phyloP scores from a whole-genome alignment of 305 asterid genomes.

The Fraxinus baroniana region DNA sequence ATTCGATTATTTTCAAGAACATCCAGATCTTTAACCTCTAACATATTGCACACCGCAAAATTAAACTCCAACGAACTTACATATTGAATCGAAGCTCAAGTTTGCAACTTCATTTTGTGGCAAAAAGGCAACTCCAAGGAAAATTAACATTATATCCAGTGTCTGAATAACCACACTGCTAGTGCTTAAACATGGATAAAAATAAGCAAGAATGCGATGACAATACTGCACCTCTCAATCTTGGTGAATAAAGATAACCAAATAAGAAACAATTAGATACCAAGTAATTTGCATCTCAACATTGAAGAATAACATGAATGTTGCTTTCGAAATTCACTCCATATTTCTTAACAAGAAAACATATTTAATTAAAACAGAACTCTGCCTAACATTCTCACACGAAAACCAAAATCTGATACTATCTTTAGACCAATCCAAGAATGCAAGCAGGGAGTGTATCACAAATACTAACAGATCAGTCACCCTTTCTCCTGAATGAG shows the following conservation, averaged over 20 bases:
- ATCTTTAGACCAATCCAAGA: background rate
- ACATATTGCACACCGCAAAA: background rate
- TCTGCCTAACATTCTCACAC: background rate
- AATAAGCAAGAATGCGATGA: background rate
- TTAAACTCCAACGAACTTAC: background rate
- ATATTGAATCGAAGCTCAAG: background rate
- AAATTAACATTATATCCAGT: no score
- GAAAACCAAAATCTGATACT: background rate
- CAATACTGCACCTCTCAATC: background rate
- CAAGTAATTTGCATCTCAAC: background rate
- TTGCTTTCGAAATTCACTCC: background rate
- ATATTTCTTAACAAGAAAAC: background rate
- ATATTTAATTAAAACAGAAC: background rate
- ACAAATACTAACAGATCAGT: conserved; percentile 14
- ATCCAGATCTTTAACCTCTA: background rate
- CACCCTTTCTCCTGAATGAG: conserved; percentile 56
- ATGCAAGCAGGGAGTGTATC: background rate
- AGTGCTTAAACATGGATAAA: background rate
- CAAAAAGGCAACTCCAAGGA: background rate
- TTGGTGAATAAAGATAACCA: background rate
- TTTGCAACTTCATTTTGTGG: background rate
- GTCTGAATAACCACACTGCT: background rate
- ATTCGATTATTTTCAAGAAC: background rate
- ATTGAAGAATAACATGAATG: background rate
- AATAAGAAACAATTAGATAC: background rate